phyloP scores from a whole-genome alignment of 306 rosid genomes.

The Vigna nakashimae region DNA sequence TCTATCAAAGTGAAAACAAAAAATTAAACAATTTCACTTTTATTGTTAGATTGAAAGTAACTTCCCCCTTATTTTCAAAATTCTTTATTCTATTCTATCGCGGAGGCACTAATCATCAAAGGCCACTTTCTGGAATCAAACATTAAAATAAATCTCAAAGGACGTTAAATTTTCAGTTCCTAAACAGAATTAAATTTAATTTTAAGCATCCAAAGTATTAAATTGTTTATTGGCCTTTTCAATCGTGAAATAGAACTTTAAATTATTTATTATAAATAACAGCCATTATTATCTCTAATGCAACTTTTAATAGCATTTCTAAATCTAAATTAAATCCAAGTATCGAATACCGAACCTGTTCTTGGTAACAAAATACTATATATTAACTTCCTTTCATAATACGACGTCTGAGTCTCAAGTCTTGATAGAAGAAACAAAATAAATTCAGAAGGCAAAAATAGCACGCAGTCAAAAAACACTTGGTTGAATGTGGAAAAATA shows the following conservation, averaged over 20 bases:
- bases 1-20: too few relatives aligned
- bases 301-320: too few relatives aligned
- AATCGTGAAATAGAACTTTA: neutral
- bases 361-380: neutral
- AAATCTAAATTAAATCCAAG: neutral
- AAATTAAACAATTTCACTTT: too few relatives aligned
- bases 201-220: too few relatives aligned
- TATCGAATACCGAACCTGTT: neutral
- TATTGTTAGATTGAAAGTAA: too few relatives aligned
- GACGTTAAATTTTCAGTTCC: neutral
- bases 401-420: conserved; percentile 12
- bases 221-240: neutral
- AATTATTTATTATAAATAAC: too few relatives aligned
- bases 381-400: neutral
- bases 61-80: too few relatives aligned
- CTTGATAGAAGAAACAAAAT: conserved; percentile 1
- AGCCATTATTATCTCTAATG: too few relatives aligned
- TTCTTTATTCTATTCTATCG: too few relatives aligned
- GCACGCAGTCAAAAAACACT: conserved; percentile 32
- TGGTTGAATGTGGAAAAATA: neutral
- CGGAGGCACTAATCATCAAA: neutral
- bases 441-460: neutral
- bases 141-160: neutral
- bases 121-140: too few relatives aligned
- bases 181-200: neutral